Base-by-base conservation (phyloP, 2,329 filamentous ascomycete genomes). In the Hypocreales sp. region DNA sequence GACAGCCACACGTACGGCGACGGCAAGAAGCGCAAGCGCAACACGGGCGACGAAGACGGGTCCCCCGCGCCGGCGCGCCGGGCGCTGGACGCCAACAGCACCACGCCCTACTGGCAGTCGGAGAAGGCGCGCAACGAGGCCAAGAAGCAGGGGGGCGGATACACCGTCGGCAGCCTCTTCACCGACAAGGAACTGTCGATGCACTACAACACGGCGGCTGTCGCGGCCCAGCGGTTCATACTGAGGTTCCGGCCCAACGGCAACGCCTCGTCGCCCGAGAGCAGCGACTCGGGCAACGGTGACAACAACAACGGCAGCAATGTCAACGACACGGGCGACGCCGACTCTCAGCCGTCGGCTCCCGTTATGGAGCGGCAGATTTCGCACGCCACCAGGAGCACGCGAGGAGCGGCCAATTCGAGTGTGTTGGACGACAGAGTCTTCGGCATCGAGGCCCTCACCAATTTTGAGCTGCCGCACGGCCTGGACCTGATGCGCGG, bases 141-240 rank as follows among this genome's bases (percentile, higher is more conserved):
- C 31, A 66, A 67, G 43, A 63, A 71, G 40, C 62, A 67, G 13
- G 71, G 67, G 7, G 63, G 69, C 0, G 51, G 72, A 2, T 76
- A 74, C 45, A 76, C 67, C 44, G 67, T 79, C 32, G 72, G 78
- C 40, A 77, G 77, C 53, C 62, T 79, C 20, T 79, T 79, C 27
- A 78, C 72, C 0, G 73, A 79, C 39, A 77, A 74, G 48, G 73
- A 79, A 50, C 58, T 79, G 17, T 61, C 66, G 5, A 63, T 78
- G 56, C 69, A 68, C 16, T 76, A 76, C 45, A 76, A 75, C 33
- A 53, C 59, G 5, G 67, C 73, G 5, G 71, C 72, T 17, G 40
- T 74, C 13, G 71, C 71, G 3, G 64, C 73, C 7, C 67, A 75
- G 45, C 66, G 68, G 34, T 67, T 72, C 40, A 60, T 76, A 31